Conservation (phyloP, 768 basidiomycete genomes). For the Leccinum variicolor region DNA sequence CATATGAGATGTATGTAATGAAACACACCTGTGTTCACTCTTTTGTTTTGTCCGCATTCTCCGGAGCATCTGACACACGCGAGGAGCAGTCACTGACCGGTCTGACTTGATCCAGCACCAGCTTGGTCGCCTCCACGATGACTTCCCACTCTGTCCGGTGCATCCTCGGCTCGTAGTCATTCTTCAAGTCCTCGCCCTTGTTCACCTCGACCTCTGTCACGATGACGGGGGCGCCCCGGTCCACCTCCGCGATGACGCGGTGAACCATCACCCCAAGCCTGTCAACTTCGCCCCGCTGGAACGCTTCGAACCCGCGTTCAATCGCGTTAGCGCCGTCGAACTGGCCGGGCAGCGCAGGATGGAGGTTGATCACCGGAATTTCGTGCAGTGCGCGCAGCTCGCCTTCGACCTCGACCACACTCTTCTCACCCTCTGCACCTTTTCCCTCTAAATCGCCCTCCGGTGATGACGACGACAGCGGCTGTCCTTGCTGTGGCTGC, state of each 20-base stretch:
- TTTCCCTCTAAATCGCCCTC: neutral
- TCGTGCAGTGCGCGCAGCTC: slow-evolving; percentile 14
- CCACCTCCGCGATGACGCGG: slow-evolving; percentile 88
- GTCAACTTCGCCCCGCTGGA: slow-evolving; percentile 74
- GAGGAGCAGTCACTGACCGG: slow-evolving; percentile 10
- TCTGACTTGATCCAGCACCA: slow-evolving; percentile 56
- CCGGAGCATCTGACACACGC: neutral
- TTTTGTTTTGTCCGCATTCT: neutral
- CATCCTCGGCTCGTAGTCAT: slow-evolving; percentile 64
- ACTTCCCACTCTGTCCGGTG: slow-evolving; percentile 86
- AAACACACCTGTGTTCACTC: slow-evolving; percentile 5
- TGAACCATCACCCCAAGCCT: slow-evolving; percentile 91
- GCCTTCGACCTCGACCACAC: slow-evolving; percentile 28
- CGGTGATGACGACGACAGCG: neutral
- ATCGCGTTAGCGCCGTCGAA: slow-evolving; percentile 96
- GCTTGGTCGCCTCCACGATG: slow-evolving; percentile 82
- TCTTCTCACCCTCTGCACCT: neutral
- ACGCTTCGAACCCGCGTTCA: slow-evolving; percentile 85
- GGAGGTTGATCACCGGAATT: slow-evolving; percentile 92
- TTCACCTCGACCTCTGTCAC: slow-evolving; percentile 74
- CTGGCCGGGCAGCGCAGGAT: slow-evolving; percentile 93
- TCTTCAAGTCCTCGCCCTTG: slow-evolving; percentile 69
- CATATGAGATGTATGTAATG: neutral
- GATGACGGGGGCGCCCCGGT: slow-evolving; percentile 84
- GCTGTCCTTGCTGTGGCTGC: too few relatives aligned